These are phyloP conservation scores for Colletotrichum lindemuthianum DNA, from an alignment of 2,329 filamentous ascomycete genomes.

Conservation along the genomic window DNA sequence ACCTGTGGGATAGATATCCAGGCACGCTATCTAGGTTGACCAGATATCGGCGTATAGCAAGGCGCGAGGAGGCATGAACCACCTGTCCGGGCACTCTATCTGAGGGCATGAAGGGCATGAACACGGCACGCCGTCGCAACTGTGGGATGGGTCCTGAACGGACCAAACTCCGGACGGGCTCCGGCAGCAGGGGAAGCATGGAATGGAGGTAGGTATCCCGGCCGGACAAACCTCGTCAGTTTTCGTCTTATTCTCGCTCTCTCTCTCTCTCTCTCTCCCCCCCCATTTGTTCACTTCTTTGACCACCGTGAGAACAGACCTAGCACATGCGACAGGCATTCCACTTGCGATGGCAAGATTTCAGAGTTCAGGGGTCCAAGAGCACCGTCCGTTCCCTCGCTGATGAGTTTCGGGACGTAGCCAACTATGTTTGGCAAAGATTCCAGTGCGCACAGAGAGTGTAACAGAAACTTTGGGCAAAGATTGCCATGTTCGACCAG, in stretches of 20 bases:
- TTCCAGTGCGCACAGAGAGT: constrained; percentile 14
- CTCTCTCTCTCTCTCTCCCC: too few relatives aligned
- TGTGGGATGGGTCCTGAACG: constrained; percentile 6
- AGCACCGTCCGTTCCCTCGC: constrained; percentile 8
- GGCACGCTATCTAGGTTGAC: neutral
- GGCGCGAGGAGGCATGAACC: constrained; percentile 13
- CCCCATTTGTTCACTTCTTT: too few relatives aligned
- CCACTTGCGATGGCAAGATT: neutral
- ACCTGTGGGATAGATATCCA: too few relatives aligned
- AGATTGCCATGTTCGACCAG: neutral
- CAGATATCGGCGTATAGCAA: neutral
- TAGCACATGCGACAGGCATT: neutral
- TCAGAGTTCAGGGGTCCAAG: constrained; percentile 14
- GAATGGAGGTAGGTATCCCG: neutral
- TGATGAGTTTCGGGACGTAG: neutral
- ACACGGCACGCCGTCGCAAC: constrained; percentile 3
- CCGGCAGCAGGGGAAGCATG: neutral
- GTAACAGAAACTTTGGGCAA: too few relatives aligned
- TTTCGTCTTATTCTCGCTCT: neutral
- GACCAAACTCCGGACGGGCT: constrained; percentile 20
- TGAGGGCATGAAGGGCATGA: constrained; percentile 12
- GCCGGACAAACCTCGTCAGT: neutral
- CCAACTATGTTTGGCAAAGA: neutral
- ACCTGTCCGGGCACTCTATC: constrained; percentile 2
- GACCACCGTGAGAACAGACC: neutral